Conservation (phyloP, 192 early-diverging fungal genomes). For the Coemansia sp. region DNA sequence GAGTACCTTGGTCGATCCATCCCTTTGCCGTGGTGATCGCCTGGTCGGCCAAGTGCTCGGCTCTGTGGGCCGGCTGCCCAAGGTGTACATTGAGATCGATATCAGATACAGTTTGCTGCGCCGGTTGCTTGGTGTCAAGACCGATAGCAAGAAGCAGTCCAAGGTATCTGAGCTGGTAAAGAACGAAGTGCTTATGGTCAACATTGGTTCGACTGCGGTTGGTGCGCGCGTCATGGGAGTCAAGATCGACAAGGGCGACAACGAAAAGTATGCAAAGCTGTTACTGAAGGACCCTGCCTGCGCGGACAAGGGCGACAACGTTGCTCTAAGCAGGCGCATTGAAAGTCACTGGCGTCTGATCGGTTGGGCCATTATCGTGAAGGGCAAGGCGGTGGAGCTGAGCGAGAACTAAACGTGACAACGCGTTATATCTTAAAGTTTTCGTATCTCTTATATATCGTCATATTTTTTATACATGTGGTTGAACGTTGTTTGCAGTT, state of each 20-base stretch:
- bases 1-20: conserved; percentile 95
- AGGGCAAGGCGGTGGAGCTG: conserved; percentile 62
- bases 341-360: conserved; percentile 99
- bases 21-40: conserved; percentile 94
- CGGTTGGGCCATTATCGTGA: conserved; percentile 97
- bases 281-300: conserved; percentile 88
- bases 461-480: not conserved
- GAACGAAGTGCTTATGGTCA: conserved; percentile 93
- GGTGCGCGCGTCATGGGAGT: conserved; percentile 95
- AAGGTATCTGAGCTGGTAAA: conserved; percentile 94
- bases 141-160: conserved; percentile 97
- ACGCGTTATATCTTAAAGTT: not conserved
- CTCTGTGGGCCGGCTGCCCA: conserved; percentile 85
- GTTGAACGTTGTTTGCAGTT: not conserved
- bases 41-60: conserved; percentile 97
- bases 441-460: not conserved
- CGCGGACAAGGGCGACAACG: conserved; percentile 95
- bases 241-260: conserved; percentile 68
- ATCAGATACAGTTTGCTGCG: conserved; percentile 97
- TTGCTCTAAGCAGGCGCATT: conserved; percentile 93
- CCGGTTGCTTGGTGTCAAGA: conserved; percentile 94
- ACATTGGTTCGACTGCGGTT: conserved; percentile 94
- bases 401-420: conserved; percentile 25
- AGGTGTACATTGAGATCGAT: conserved; percentile 94
- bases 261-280: conserved; percentile 80